A percentile compares a stretch with the other conserved stretches of the same genome.
Conservation (phyloP, 768 basidiomycete genomes). For the Suillus americanus region DNA sequence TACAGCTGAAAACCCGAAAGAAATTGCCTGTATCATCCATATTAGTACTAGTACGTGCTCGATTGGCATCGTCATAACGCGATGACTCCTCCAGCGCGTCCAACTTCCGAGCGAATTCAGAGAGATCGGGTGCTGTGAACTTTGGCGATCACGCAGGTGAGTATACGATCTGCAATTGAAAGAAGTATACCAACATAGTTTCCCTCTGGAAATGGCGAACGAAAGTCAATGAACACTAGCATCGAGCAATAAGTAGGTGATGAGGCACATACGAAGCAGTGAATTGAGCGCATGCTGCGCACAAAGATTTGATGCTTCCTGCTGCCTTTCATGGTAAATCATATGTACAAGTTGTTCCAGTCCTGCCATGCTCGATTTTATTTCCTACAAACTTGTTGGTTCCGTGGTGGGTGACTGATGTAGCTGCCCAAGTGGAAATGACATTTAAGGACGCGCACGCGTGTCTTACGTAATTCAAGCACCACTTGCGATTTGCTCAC, state of each 20-base stretch:
- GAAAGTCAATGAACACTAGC: slow-evolving; percentile 37
- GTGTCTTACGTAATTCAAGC: slow-evolving; percentile 28
- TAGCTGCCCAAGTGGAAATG: slow-evolving; percentile 16
- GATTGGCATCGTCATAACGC: slow-evolving; percentile 47
- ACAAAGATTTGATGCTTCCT: slow-evolving; percentile 79
- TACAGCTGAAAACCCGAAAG: not conserved
- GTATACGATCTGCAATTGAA: not conserved
- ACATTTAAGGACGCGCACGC: slow-evolving; percentile 26
- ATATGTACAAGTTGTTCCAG: slow-evolving; percentile 51
- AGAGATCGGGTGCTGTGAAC: slow-evolving; percentile 81
- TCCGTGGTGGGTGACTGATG: slow-evolving; percentile 3
- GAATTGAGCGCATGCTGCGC: slow-evolving; percentile 86
- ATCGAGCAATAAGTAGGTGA: not conserved
- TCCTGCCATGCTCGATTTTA: slow-evolving; percentile 48
- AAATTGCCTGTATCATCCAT: slow-evolving; percentile 86
- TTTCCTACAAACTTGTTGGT: slow-evolving; percentile 7
- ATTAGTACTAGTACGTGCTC: slow-evolving; percentile 58
- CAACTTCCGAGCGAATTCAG: slow-evolving; percentile 65
- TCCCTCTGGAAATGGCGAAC: slow-evolving; percentile 36
- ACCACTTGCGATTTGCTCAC: slow-evolving; percentile 1
- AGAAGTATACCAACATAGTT: slow-evolving; percentile 42
- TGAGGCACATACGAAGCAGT: slow-evolving; percentile 56
- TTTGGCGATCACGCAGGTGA: slow-evolving; percentile 31
- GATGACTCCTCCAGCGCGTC: slow-evolving; percentile 60
- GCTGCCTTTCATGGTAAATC: slow-evolving; percentile 81